Percentiles rank a stretch among this genome's conserved stretches.
These are phyloP conservation scores for Pichia sp. DNA, from an alignment of 1,139 yeast genomes.

Conservation along the genomic window DNA sequence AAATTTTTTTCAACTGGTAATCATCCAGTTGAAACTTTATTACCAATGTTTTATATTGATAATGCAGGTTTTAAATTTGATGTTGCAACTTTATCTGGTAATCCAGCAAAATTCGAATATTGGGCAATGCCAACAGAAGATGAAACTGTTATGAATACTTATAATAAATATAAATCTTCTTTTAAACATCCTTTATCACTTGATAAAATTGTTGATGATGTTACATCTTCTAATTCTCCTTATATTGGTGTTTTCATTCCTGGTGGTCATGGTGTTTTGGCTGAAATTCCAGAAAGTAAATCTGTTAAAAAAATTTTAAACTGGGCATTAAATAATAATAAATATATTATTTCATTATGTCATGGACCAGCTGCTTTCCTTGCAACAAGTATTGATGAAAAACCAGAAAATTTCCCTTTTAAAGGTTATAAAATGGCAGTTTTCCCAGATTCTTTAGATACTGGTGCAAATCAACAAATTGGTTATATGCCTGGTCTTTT, in stretches of 20 bases:
- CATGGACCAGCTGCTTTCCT: slow-evolving; percentile 14
- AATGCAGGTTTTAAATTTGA: slow-evolving; percentile 13
- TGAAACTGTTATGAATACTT: slow-evolving; percentile 8
- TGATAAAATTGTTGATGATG: slow-evolving; percentile 3
- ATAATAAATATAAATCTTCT: slow-evolving; percentile 1
- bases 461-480: slow-evolving; percentile 12
- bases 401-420: slow-evolving; percentile 8
- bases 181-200: slow-evolving; percentile 7
- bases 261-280: slow-evolving; percentile 14
- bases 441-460: slow-evolving; percentile 14
- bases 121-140: slow-evolving; percentile 16
- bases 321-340: slow-evolving; percentile 12
- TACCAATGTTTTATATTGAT: slow-evolving; percentile 13
- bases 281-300: slow-evolving; percentile 9
- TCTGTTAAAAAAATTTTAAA: slow-evolving; percentile 7
- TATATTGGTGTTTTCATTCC: slow-evolving; percentile 14
- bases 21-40: slow-evolving; percentile 13
- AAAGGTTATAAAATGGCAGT: slow-evolving; percentile 8
- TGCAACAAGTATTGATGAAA: slow-evolving; percentile 6
- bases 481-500: slow-evolving; percentile 15
- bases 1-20: slow-evolving; percentile 14
- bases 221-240: slow-evolving; percentile 2
- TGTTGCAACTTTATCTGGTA: slow-evolving; percentile 13
- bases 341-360: slow-evolving; percentile 10
- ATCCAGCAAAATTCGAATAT: slow-evolving; percentile 11